Evolutionary conservation across 192 early-diverging fungal genomes (phyloP).

Genomic region (Chytriomyces hyalinus): DNA sequence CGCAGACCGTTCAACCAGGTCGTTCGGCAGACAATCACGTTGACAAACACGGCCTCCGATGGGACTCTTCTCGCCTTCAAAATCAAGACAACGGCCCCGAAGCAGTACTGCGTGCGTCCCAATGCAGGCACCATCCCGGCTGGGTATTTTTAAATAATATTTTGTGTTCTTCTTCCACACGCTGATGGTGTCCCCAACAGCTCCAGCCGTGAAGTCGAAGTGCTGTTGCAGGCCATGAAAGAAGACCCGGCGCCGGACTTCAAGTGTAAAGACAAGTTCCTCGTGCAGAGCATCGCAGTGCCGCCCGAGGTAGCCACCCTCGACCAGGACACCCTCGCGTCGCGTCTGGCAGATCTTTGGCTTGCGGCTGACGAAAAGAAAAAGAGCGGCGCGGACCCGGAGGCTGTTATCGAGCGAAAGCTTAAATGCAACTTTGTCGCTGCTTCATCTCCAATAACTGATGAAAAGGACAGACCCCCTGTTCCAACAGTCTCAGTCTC

Average conservation of each 20-base stretch:
- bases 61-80: constrained; percentile 85
- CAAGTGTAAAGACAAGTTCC: constrained; percentile 97
- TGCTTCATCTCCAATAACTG: constrained; percentile 3
- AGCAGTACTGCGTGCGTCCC: constrained; percentile 94
- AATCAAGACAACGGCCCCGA: constrained; percentile 98
- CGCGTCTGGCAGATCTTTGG: constrained; percentile 51
- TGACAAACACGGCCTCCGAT: constrained; percentile 51
- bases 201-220: constrained; percentile 74
- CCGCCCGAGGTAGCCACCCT: constrained; percentile 69
- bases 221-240: constrained; percentile 86
- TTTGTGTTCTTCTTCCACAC: neutral
- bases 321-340: constrained; percentile 58
- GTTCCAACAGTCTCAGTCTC: constrained; percentile 11
- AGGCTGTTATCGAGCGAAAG: constrained; percentile 53
- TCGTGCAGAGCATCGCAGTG: constrained; percentile 81
- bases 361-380: constrained; percentile 49
- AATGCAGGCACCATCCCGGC: constrained; percentile 85
- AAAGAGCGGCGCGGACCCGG: constrained; percentile 40
- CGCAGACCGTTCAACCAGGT: constrained; percentile 50
- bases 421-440: constrained; percentile 46
- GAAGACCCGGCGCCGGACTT: constrained; percentile 77
- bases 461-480: neutral
- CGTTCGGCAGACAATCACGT: constrained; percentile 43
- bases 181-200: constrained; percentile 22
- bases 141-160: constrained; percentile 10